A percentile compares a stretch with the other conserved stretches of the same genome.
Conservation (phyloP, 140 eudicot genomes). For the Ambrosia hybrid region DNA sequence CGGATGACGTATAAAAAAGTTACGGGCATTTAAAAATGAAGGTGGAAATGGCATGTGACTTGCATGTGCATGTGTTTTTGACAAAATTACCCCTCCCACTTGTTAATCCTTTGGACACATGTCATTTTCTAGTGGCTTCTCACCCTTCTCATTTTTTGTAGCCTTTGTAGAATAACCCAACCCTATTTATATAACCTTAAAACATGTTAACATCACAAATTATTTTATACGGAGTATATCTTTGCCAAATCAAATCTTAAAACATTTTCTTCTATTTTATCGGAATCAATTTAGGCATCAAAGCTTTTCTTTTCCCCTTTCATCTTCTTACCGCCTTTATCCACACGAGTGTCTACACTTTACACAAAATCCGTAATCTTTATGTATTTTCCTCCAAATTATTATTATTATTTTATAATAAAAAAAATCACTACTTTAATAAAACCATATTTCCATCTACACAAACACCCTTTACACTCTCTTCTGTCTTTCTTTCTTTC, state of each 20-base stretch:
- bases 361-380: constrained; percentile 26
- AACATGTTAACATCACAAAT: not conserved
- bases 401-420: not conserved
- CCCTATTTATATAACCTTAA: too few relatives aligned
- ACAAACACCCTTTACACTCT: not conserved
- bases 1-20: too few relatives aligned
- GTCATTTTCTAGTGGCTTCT: too few relatives aligned
- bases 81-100: too few relatives aligned
- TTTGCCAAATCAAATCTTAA: constrained; percentile 3
- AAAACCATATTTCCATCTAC: not conserved
- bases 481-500: not conserved
- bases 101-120: too few relatives aligned
- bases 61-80: too few relatives aligned
- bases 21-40: too few relatives aligned
- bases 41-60: too few relatives aligned
- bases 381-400: constrained; percentile 11
- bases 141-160: too few relatives aligned
- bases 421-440: not conserved
- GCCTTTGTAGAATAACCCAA: too few relatives aligned
- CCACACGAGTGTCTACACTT: constrained; percentile 30
- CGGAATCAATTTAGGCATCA: not conserved
- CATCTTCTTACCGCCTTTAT: constrained; percentile 35
- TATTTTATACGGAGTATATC: too few relatives aligned
- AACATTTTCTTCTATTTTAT: constrained; percentile 5
- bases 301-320: not conserved